Percentiles rank a stretch among this genome's conserved stretches.
These are phyloP conservation scores for Pseudogymnoascus sp. DNA, from an alignment of 2,329 filamentous ascomycete species.

Conservation along the genomic window DNA sequence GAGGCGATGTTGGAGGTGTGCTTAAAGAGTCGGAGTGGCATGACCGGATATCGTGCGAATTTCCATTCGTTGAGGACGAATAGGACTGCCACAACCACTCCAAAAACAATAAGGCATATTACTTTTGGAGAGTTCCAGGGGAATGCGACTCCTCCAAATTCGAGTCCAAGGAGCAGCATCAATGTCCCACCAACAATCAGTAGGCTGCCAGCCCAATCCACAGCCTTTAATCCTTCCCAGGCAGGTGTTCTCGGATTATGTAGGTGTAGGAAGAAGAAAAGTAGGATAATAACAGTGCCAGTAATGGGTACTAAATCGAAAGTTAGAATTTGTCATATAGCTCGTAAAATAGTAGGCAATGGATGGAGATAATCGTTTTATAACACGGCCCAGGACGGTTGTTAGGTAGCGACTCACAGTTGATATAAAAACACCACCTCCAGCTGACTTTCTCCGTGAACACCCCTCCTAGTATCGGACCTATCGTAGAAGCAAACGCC, in stretches of 20 bases:
- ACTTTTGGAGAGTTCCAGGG: slow-evolving; percentile 72
- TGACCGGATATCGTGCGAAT: slow-evolving; percentile 69
- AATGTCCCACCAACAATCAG: slow-evolving; percentile 66
- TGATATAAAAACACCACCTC: slow-evolving; percentile 58
- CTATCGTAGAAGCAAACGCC: slow-evolving; percentile 55
- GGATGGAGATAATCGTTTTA: no score
- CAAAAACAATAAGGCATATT: slow-evolving; percentile 72
- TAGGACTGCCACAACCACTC: slow-evolving; percentile 47
- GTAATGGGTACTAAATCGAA: slow-evolving; percentile 22
- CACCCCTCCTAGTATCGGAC: slow-evolving; percentile 55
- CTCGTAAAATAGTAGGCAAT: no score
- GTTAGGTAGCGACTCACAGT: slow-evolving; percentile 28
- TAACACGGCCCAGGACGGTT: no score
- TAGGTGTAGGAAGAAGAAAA: slow-evolving; percentile 56
- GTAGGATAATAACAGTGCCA: slow-evolving; percentile 41
- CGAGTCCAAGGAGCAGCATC: slow-evolving; percentile 76
- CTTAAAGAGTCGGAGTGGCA: slow-evolving; percentile 66
- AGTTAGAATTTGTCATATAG: no score
- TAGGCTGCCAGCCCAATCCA: slow-evolving; percentile 53
- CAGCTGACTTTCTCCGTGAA: slow-evolving; percentile 54
- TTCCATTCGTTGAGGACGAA: slow-evolving; percentile 71
- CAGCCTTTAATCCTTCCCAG: slow-evolving; percentile 50
- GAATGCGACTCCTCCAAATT: slow-evolving; percentile 68
- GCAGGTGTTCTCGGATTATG: slow-evolving; percentile 57
- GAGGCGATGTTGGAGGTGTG: slow-evolving; percentile 59